phyloP scores from a whole-genome alignment of 768 basidiomycete species.

The Collybia sordida region DNA sequence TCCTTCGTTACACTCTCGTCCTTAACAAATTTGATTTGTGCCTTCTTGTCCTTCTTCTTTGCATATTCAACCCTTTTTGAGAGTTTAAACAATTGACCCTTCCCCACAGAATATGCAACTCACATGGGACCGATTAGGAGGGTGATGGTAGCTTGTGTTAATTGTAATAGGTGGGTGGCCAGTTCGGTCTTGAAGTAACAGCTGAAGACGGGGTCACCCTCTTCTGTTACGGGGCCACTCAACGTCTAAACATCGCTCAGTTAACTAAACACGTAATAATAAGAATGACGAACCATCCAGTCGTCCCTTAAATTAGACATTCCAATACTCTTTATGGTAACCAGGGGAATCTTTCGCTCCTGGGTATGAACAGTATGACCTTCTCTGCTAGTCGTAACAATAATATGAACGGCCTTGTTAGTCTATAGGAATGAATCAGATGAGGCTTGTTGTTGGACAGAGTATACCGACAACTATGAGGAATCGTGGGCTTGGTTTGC shows the following conservation, averaged over 20 bases:
- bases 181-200: conserved; percentile 97
- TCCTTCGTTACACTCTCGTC: conserved; percentile 81
- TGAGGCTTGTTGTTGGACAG: neutral
- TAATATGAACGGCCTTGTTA: conserved; percentile 81
- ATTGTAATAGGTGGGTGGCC: conserved; percentile 72
- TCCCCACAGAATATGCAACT: conserved; percentile 27
- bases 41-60: conserved; percentile 97
- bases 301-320: conserved; percentile 92
- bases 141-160: conserved; percentile 75
- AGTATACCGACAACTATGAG: conserved; percentile 72
- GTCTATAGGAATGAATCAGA: conserved; percentile 47
- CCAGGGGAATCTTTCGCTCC: conserved; percentile 87
- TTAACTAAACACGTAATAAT: neutral
- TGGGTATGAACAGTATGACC: conserved; percentile 57
- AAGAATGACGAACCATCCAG: conserved; percentile 75
- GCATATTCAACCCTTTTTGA: conserved; percentile 74
- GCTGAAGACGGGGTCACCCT: conserved; percentile 91
- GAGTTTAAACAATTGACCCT: conserved; percentile 5
- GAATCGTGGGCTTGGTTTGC: conserved; percentile 89
- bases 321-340: conserved; percentile 83
- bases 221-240: conserved; percentile 79
- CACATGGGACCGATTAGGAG: conserved; percentile 78
- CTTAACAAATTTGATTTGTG: conserved; percentile 82
- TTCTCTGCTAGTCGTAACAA: conserved; percentile 59
- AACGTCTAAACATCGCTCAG: conserved; percentile 49